Evolutionary conservation across 768 basidiomycete genomes (phyloP).

Genomic region (Gyrodon lividus): DNA sequence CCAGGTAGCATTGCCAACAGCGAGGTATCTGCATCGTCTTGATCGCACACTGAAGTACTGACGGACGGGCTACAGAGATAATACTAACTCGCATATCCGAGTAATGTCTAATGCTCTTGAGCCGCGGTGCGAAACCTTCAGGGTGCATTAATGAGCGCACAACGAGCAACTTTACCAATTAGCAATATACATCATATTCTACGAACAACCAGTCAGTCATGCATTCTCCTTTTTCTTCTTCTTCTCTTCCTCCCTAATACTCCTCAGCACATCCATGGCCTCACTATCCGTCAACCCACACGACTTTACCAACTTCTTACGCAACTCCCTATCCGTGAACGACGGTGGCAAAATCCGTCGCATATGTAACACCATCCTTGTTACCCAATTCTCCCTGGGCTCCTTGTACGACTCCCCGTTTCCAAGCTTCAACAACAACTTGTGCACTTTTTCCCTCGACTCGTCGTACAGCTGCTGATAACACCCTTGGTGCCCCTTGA

Average conservation of each 20-base stretch:
- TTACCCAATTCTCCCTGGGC: neutral
- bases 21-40: too few relatives aligned
- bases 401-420: neutral
- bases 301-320: neutral
- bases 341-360: neutral
- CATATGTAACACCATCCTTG: neutral
- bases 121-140: too few relatives aligned
- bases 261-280: neutral
- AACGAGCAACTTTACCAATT: too few relatives aligned
- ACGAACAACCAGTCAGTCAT: neutral
- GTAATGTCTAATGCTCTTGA: too few relatives aligned
- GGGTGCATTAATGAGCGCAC: too few relatives aligned
- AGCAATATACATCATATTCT: neutral
- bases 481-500: neutral
- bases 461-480: neutral
- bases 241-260: neutral
- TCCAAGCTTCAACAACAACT: neutral
- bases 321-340: neutral
- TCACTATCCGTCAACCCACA: neutral
- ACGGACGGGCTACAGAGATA: too few relatives aligned
- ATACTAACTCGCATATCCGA: too few relatives aligned
- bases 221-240: neutral
- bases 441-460: constrained; percentile 3
- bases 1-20: too few relatives aligned
- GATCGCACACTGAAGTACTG: too few relatives aligned